Evolutionary conservation across 352 stramenopile genomes (phyloP).

Genomic region (Elongisporangium senticosum): DNA sequence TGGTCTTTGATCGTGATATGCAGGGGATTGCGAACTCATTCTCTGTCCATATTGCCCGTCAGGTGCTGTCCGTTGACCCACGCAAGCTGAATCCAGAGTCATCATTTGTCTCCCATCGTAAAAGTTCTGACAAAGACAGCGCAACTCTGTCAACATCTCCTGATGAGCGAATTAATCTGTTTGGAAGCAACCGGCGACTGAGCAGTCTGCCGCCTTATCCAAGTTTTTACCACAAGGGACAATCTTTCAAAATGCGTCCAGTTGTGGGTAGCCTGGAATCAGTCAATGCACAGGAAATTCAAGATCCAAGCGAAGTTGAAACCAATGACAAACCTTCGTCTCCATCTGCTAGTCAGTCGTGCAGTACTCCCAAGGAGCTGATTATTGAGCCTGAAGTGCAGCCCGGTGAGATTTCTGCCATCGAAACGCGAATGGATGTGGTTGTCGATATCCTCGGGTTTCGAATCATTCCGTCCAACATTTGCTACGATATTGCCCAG

Average conservation of each 20-base stretch:
- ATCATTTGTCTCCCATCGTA: neutral
- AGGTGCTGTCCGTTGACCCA: conserved; percentile 33
- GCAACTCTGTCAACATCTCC: neutral
- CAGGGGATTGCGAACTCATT: conserved; percentile 41
- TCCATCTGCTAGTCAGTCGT: neutral
- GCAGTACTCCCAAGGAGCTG: neutral
- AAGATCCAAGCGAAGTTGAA: neutral
- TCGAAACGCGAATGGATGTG: conserved; percentile 52
- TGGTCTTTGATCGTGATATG: conserved; percentile 55
- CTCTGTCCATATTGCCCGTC: conserved; percentile 51
- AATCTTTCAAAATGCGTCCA: neutral
- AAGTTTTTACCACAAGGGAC: neutral
- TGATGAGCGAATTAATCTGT: neutral
- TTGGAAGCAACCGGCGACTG: neutral
- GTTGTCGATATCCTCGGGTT: conserved; percentile 70
- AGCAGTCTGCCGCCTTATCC: neutral
- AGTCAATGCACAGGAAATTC: neutral
- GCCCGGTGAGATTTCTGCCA: conserved; percentile 7
- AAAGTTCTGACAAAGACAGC: neutral
- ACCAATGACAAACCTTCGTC: neutral
- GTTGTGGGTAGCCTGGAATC: neutral
- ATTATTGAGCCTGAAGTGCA: neutral
- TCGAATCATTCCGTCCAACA: conserved; percentile 77
- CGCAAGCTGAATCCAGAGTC: neutral
- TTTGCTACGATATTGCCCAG: conserved; percentile 68